phyloP scores from a whole-genome alignment of 805 yeast genomes.

The Naumovozyma dairenensis region DNA sequence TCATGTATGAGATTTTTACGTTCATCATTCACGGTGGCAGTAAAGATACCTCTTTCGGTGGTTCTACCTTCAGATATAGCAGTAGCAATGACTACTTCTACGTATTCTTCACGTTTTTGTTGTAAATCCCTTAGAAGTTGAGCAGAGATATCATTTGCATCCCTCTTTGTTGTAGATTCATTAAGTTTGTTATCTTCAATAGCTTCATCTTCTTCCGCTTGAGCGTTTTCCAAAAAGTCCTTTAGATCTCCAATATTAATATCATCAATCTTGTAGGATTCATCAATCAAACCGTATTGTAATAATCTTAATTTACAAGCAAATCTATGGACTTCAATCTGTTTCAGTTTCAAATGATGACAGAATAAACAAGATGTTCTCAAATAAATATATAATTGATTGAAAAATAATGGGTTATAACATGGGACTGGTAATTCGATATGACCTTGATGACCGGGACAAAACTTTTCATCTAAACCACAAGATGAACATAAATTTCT shows the following conservation, averaged over 20 bases:
- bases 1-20: conserved; percentile 67
- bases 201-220: conserved; percentile 40
- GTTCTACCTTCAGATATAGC: conserved; percentile 74
- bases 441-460: conserved; percentile 99
- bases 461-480: conserved; percentile 85
- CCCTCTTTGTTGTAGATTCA: conserved; percentile 7
- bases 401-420: conserved; percentile 89
- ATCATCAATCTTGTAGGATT: conserved; percentile 63
- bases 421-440: conserved; percentile 93
- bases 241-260: conserved; percentile 32
- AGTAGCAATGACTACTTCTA: conserved; percentile 54
- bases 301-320: conserved; percentile 71
- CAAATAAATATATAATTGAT: conserved; percentile 75
- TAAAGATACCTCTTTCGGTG: conserved; percentile 53
- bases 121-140: conserved; percentile 34
- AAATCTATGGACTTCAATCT: conserved; percentile 61
- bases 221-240: conserved; percentile 34
- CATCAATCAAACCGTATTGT: conserved; percentile 82
- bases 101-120: conserved; percentile 57
- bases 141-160: conserved; percentile 3
- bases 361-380: conserved; percentile 85
- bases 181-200: conserved; percentile 26
- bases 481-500: conserved; percentile 88
- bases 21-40: conserved; percentile 82
- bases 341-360: conserved; percentile 67